phyloP scores from a whole-genome alignment of 768 basidiomycete species.

The Cystoderma amianthinum region DNA sequence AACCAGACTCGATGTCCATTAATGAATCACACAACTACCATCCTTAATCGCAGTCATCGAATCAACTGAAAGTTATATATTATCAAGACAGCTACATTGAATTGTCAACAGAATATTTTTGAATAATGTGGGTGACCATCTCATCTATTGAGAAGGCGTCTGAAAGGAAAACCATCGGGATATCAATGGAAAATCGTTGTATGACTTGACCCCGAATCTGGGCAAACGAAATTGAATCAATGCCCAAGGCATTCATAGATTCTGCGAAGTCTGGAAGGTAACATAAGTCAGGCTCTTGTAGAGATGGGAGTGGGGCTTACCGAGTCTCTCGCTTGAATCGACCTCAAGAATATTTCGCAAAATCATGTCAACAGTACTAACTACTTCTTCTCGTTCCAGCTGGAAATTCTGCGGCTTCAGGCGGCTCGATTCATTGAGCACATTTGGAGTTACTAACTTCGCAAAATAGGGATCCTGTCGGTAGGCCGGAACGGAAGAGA shows the following conservation, averaged over 20 bases:
- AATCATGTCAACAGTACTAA: slow-evolving; percentile 3
- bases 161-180: slow-evolving; percentile 12
- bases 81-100: background rate
- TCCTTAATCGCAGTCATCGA: background rate
- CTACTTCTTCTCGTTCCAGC: background rate
- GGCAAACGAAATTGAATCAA: slow-evolving; percentile 15
- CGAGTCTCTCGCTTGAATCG: slow-evolving; percentile 7
- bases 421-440: no score
- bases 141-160: slow-evolving; percentile 11
- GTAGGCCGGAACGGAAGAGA: slow-evolving; percentile 5
- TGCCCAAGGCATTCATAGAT: slow-evolving; percentile 8
- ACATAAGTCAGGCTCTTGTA: background rate
- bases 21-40: background rate
- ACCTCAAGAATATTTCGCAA: slow-evolving; percentile 10
- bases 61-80: no score
- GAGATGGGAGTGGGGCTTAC: background rate
- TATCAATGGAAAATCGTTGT: slow-evolving; percentile 9
- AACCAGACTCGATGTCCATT: background rate
- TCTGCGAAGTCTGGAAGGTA: slow-evolving; percentile 8
- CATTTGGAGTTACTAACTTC: background rate
- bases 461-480: background rate
- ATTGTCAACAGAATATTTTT: background rate
- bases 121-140: slow-evolving; percentile 9
- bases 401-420: slow-evolving; percentile 6
- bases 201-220: slow-evolving; percentile 12